Evolutionary conservation across 257 asterid species (phyloP).

Genomic region (Sherardia arvensis): DNA sequence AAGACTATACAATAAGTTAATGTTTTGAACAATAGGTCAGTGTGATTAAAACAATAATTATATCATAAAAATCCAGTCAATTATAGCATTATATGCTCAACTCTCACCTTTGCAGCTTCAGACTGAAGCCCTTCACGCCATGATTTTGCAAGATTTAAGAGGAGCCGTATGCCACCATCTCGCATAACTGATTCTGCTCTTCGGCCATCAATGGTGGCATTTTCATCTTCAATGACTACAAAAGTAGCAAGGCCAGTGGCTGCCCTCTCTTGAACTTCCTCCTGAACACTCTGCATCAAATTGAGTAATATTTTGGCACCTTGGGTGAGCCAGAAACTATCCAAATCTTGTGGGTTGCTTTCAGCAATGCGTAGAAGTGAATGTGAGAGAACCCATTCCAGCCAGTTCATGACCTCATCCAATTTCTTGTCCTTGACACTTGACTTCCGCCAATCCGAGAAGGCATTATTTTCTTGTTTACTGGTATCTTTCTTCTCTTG

Average conservation of each 20-base stretch:
- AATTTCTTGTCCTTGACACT: conserved; percentile 31
- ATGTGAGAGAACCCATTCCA: conserved; percentile 66
- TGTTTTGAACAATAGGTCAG: neutral
- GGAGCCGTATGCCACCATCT: conserved; percentile 56
- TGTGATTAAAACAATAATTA: neutral
- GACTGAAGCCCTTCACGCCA: conserved; percentile 83
- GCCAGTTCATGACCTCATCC: conserved; percentile 57
- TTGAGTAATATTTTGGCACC: conserved; percentile 60
- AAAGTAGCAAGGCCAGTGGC: conserved; percentile 74
- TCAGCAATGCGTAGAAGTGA: conserved; percentile 75
- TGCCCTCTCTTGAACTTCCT: conserved; percentile 88
- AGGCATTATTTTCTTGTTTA: conserved; percentile 37
- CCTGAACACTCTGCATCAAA: conserved; percentile 62
- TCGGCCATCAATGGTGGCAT: conserved; percentile 58
- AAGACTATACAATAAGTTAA: neutral
- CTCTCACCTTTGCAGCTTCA: conserved; percentile 67
- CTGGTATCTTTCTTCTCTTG: conserved; percentile 19
- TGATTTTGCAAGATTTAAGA: conserved; percentile 64
- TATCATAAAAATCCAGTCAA: neutral
- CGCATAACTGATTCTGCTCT: conserved; percentile 74
- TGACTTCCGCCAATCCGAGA: conserved; percentile 39
- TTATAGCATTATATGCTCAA: conserved; percentile 6
- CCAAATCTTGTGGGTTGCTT: conserved; percentile 62
- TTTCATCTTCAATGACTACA: conserved; percentile 77
- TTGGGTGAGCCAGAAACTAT: conserved; percentile 72